Base-by-base conservation (phyloP, 1,139 yeast species). In the Suhomyces anneliseae region DNA sequence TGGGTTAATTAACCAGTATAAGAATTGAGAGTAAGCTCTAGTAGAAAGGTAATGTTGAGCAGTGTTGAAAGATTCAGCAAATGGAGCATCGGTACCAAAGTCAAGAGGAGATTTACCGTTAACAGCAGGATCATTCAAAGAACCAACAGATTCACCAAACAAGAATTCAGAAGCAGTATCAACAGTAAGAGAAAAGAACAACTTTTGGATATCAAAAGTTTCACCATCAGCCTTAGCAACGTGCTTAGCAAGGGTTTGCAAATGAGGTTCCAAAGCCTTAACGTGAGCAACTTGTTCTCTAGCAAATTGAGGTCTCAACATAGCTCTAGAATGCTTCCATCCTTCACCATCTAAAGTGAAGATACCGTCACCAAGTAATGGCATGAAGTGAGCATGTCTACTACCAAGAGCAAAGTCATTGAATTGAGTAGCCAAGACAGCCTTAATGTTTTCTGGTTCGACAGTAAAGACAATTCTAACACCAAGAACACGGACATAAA, bases 81-180 rank as follows among this genome's bases (percentile, higher is more conserved):
- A 78, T 12, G 66, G 69, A n/a, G 33, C 29, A 14, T 19, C 27
- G 10, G 36, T 41, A 11, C 47, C 50, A 10, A 42, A 39, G 19
- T 47, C 38, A 9, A 46, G 36, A 7, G 44, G 43, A 26, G 58
- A 54, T 45, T 67, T 70, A n/a, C 70, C 69, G 32, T 65, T 69
- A 1, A 53, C 51, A 3, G 55, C 48, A 11, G 61, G 65, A 47
- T 66, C 69, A 39, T 62, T 58, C 46, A 79, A 69, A 14, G 74
- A 64, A 44, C 69, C 68, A 10, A 76, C 78, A 9, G 81, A 72
- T 57, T 76, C 80, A 11, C 86, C 86, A 63, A 81, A 81, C 54
- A 81, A 67, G 56, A 80, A 79, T 60, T 81, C 84, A 12, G 84
- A 76, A 5, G 85, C 79, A 26, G 82, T 73, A 58, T 81, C 86